Base-by-base conservation (phyloP, 768 basidiomycete genomes). In the Terana coerulea region DNA sequence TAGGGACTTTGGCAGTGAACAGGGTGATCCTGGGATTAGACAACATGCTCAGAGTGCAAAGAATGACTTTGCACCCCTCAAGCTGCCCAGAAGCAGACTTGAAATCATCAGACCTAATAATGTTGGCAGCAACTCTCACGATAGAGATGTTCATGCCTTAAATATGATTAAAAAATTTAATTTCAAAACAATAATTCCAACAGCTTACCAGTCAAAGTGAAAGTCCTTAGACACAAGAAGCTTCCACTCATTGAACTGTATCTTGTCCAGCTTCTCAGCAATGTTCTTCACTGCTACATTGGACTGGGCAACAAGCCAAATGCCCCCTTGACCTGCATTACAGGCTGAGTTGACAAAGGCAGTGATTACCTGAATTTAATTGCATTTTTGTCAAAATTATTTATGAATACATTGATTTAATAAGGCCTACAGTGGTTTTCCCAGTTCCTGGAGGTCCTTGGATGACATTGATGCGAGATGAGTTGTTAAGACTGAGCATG, bases 261-360 rank as follows among this genome's bases (percentile, higher is more conserved):
- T 70, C 7, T 74, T 66, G n/a, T 72, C 66, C 15, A 93, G 69
- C 69, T 90, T 89, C 61, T 88, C 86, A 47, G 88, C 90, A 69
- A 93, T 91, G 58, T 93, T 92, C 66, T 90, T 91, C 19, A 92
- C 91, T 41, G 88, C 91, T 43, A 92, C 81, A 72, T 93, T 93
- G 15, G 86, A 87, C 61, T 93, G 87, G 29, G 91, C 88, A 61
- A 90, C 72, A 5, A 93, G 78, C 86, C 88, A 93, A 11, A 91
- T 81, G 0, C 86, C 68, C n/a, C 15, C 50, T 5, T 33, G 34
- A 3, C 56, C 61, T 50, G 61, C 64, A 28, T 54, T 40, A 36
- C 63, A 58, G 29, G 63, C 61, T 49, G 64, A 67, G 2, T 54
- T 31, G 2, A 69, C 67, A 61, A 52, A 67, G 14, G 64, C 63